A percentile compares a stretch with the other conserved stretches of the same genome.
Conservation (phyloP, 495 filamentous ascomycete genomes). For the Aspergillus heteromorphus region DNA sequence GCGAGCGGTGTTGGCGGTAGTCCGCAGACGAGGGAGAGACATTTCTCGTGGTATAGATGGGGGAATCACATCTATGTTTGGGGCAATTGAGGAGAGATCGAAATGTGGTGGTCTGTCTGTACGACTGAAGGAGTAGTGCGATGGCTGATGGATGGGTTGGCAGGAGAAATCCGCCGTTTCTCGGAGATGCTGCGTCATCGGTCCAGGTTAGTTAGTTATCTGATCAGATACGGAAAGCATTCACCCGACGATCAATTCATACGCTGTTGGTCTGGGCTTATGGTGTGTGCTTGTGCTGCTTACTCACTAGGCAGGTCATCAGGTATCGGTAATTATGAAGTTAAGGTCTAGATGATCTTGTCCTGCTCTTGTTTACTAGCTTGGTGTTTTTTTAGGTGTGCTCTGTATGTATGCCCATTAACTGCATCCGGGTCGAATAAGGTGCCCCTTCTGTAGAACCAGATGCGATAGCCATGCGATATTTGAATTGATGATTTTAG, state of each 20-base stretch:
- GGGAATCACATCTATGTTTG: conserved; percentile 1
- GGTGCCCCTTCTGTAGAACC: too few species aligned
- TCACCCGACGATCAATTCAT: neutral
- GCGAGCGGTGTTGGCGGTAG: neutral
- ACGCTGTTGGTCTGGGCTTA: neutral
- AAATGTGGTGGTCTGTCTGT: neutral
- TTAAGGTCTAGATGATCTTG: neutral
- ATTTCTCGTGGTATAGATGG: conserved; percentile 14
- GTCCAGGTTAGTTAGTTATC: neutral
- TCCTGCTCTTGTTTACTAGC: too few species aligned
- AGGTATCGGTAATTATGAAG: neutral
- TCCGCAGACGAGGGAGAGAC: conserved; percentile 15
- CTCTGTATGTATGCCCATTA: too few species aligned
- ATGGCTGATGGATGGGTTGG: neutral
- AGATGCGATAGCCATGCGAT: too few species aligned
- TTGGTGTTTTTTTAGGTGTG: too few species aligned
- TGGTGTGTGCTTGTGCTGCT: neutral
- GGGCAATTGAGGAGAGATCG: neutral
- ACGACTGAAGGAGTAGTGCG: neutral
- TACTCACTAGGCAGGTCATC: neutral
- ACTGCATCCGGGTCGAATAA: too few species aligned
- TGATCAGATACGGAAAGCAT: neutral
- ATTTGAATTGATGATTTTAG: too few species aligned
- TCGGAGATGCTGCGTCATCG: conserved; percentile 23
- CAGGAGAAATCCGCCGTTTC: conserved; percentile 13